Base-by-base conservation (phyloP, 2,329 filamentous ascomycete species). In the Colletotrichum falcatum region DNA sequence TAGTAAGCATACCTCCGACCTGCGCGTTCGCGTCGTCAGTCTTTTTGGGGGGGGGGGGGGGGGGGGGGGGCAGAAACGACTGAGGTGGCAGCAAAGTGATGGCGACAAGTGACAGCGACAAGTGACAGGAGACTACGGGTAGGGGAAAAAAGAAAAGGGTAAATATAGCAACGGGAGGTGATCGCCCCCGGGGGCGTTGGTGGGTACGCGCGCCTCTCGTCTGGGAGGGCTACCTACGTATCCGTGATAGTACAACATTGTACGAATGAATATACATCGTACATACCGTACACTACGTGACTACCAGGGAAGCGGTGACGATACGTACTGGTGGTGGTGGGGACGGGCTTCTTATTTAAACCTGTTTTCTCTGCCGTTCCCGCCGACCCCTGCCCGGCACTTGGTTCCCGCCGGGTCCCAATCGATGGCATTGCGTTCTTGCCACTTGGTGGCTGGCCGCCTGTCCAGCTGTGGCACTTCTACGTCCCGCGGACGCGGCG, bases 141-240 rank as follows among this genome's bases (percentile, higher is more conserved):
- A 39, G 37, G 51, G 3, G 26, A 8, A 14, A 26, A 7, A 7
- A 51, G 2, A 26, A 14, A 14, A n/a, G 2, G 20, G 33, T 54
- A 51, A 65, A 65, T 60, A 65, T 65, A 65, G 62, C 54, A 65
- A 23, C 54, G 23, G 26, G 54, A 46, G 53, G 62, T 28, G 62
- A 59, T 59, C 54, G 16, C 14, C 16, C 23, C 33, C 26, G 46
- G 59, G 37, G 42, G 35, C 5, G 28, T n/a, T 28, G 30, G 20
- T 42, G 5, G 35, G 7, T 39, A 39, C 37, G 5, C 14, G 12
- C 11, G 33, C 44, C 58, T 26, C 30, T 48, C 11, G n/a, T n/a
- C n/a, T n/a, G n/a, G n/a, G n/a, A n/a, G 5, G 35, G 35, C 2
- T 14, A 14, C 33, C 33, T 33, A 33, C 33, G 35, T n/a, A n/a